Percentiles rank a stretch among this genome's conserved stretches.
phyloP scores from a whole-genome alignment of 768 basidiomycete species.

The Cystofilobasidium macerans region DNA sequence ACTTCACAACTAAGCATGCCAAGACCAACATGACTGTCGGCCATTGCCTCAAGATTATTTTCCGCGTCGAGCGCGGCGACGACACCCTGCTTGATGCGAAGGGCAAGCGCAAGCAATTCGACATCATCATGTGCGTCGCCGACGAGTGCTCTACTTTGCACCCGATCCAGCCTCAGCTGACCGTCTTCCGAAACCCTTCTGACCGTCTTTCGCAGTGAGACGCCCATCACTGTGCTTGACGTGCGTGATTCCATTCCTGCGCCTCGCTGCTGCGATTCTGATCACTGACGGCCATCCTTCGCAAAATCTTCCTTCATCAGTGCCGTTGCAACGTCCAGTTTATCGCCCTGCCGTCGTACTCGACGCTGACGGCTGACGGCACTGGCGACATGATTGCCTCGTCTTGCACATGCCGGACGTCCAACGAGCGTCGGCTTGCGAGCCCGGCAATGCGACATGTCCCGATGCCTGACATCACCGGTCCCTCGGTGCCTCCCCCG shows the following conservation, averaged over 20 bases:
- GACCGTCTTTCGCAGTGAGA: slow-evolving; percentile 39
- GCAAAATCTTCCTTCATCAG: slow-evolving; percentile 37
- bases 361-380: slow-evolving; percentile 28
- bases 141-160: background rate
- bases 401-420: slow-evolving; percentile 36
- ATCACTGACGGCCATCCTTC: too few relatives aligned
- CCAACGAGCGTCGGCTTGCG: slow-evolving; percentile 34
- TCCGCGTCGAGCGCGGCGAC: slow-evolving; percentile 70
- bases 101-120: slow-evolving; percentile 57
- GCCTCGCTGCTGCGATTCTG: background rate
- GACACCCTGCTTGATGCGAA: slow-evolving; percentile 53
- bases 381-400: slow-evolving; percentile 21
- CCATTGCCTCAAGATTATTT: slow-evolving; percentile 68
- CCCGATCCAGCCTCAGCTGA: background rate
- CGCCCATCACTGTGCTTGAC: slow-evolving; percentile 75
- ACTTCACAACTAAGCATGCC: slow-evolving; percentile 69
- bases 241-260: slow-evolving; percentile 42
- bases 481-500: background rate
- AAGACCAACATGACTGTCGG: slow-evolving; percentile 60
- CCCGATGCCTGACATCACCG: background rate
- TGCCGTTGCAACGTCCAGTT: slow-evolving; percentile 73
- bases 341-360: slow-evolving; percentile 67
- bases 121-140: slow-evolving; percentile 35
- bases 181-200: background rate
- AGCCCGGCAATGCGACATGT: background rate